Percentiles rank a stretch among this genome's conserved stretches.
Conservation (phyloP, 768 basidiomycete species). For the Leccinum ochraceum region DNA sequence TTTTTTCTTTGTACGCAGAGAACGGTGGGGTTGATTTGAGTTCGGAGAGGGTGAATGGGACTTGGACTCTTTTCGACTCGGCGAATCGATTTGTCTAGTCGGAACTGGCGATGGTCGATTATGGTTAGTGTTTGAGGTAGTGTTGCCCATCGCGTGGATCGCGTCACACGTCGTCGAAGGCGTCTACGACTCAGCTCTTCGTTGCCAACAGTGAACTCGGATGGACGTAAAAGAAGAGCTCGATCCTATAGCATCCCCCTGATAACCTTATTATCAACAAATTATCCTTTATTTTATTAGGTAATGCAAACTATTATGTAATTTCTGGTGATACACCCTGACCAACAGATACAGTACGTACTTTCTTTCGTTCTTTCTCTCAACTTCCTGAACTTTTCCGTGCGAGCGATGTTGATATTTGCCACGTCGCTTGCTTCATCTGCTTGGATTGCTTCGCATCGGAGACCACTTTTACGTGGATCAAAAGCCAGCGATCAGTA, state of each 20-base stretch:
- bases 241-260: constrained; percentile 18
- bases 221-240: constrained; percentile 36
- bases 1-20: constrained; percentile 66
- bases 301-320: neutral
- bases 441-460: neutral
- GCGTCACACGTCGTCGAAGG: constrained; percentile 19
- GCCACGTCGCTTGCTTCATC: neutral
- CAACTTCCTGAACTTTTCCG: neutral
- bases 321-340: neutral
- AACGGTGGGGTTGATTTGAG: constrained; percentile 51
- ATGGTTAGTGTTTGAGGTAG: constrained; percentile 33
- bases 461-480: neutral
- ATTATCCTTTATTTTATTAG: constrained; percentile 10
- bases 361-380: too few relatives aligned
- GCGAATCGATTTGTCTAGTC: constrained; percentile 29
- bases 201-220: constrained; percentile 26
- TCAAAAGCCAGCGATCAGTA: neutral
- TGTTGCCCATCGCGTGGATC: constrained; percentile 35
- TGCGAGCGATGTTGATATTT: neutral
- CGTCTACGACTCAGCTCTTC: constrained; percentile 15
- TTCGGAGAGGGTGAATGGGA: constrained; percentile 43
- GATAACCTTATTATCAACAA: constrained; percentile 25
- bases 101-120: constrained; percentile 28
- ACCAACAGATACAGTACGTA: too few relatives aligned
- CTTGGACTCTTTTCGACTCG: constrained; percentile 16